These are phyloP conservation scores for Clavariopsis aquatica DNA, from an alignment of 495 filamentous ascomycete species.

Conservation along the genomic window DNA sequence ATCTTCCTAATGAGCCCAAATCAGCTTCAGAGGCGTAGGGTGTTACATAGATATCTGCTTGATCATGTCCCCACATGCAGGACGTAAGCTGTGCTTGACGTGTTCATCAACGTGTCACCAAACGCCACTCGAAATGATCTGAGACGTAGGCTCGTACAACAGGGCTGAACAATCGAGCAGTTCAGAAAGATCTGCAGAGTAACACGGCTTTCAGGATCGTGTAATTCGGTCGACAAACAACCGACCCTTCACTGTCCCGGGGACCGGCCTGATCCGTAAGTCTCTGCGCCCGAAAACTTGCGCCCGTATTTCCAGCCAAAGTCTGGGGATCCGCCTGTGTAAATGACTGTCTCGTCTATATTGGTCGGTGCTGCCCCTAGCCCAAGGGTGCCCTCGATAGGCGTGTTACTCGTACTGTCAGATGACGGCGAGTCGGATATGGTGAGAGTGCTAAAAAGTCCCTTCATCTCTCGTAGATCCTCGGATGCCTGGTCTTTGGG, in stretches of 20 bases:
- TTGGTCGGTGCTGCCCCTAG: slow-evolving; percentile 5
- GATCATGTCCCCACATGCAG: slow-evolving; percentile 19
- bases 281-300: slow-evolving; percentile 15
- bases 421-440: slow-evolving; percentile 33
- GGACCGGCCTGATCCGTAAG: slow-evolving; percentile 9
- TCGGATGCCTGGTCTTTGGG: slow-evolving; percentile 64
- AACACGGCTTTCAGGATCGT: slow-evolving; percentile 9
- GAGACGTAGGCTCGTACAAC: slow-evolving; percentile 19
- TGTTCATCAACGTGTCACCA: slow-evolving; percentile 22
- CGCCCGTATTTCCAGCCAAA: slow-evolving; percentile 27
- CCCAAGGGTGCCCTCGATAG: slow-evolving; percentile 16
- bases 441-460: slow-evolving; percentile 56
- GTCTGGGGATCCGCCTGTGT: slow-evolving; percentile 33
- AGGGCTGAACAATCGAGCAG: slow-evolving; percentile 27
- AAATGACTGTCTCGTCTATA: slow-evolving; percentile 33
- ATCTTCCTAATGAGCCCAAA: slow-evolving; percentile 9
- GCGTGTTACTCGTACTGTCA: slow-evolving; percentile 1
- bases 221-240: not conserved
- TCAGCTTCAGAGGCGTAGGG: slow-evolving; percentile 9
- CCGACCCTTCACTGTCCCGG: slow-evolving; percentile 18
- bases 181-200: slow-evolving; percentile 14
- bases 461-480: slow-evolving; percentile 73
- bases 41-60: slow-evolving; percentile 4
- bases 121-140: slow-evolving; percentile 18
- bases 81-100: slow-evolving; percentile 28